A percentile compares a stretch with the other conserved stretches of the same genome.
These are phyloP conservation scores for Citrullus amarus DNA, from an alignment of 306 rosid genomes.

Conservation along the genomic window DNA sequence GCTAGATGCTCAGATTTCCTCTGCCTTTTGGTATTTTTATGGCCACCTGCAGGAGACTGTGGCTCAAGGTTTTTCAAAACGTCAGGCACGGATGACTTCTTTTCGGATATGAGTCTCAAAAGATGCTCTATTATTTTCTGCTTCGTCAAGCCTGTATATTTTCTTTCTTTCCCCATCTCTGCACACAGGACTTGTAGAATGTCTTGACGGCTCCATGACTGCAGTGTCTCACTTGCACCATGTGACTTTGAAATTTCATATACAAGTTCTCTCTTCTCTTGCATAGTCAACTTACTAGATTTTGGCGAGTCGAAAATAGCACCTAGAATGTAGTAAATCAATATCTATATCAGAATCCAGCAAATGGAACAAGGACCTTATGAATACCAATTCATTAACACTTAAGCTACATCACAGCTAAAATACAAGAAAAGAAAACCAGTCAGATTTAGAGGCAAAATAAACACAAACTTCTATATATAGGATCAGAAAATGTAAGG, in stretches of 20 bases:
- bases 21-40: slow-evolving; percentile 69
- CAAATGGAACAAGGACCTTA: not conserved
- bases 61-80: slow-evolving; percentile 32
- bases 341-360: slow-evolving; percentile 11
- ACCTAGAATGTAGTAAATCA: slow-evolving; percentile 30
- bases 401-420: not conserved
- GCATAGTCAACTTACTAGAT: slow-evolving; percentile 58
- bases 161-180: slow-evolving; percentile 99
- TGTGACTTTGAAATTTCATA: slow-evolving; percentile 66
- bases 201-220: slow-evolving; percentile 96
- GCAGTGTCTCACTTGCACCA: slow-evolving; percentile 72
- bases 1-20: slow-evolving; percentile 81
- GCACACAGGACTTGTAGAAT: slow-evolving; percentile 85
- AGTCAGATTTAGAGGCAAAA: not conserved
- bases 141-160: slow-evolving; percentile 93
- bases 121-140: slow-evolving; percentile 86
- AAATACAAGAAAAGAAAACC: not conserved
- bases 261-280: slow-evolving; percentile 76
- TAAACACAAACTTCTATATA: not conserved
- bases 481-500: not conserved
- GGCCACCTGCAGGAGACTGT: slow-evolving; percentile 43
- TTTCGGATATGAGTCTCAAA: slow-evolving; percentile 79
- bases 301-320: slow-evolving; percentile 43
- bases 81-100: slow-evolving; percentile 44
- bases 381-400: not conserved